phyloP scores from a whole-genome alignment of 805 yeast species.

The Wickerhamiella brachini region DNA sequence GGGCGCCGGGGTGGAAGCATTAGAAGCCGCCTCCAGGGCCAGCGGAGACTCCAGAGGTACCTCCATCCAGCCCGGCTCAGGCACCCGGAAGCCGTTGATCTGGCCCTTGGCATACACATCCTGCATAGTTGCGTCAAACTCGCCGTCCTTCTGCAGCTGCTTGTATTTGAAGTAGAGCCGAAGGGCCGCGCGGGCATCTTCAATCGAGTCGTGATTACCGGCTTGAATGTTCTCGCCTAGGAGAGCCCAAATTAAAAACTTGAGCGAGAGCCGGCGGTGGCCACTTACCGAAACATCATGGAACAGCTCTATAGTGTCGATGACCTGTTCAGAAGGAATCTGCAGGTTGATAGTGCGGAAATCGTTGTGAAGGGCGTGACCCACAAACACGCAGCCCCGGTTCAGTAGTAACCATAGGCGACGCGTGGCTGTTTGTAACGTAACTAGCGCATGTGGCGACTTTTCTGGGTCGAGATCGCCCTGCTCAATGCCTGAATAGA shows the following conservation, averaged over 20 bases:
- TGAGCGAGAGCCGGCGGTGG: constrained; percentile 67
- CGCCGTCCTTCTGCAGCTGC: constrained; percentile 44
- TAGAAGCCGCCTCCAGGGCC: no score
- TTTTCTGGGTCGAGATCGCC: constrained; percentile 69
- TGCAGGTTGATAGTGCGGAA: constrained; percentile 85
- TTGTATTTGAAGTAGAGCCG: constrained; percentile 57
- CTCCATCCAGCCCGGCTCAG: constrained; percentile 1
- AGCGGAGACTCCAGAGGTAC: no score
- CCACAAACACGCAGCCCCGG: constrained; percentile 82
- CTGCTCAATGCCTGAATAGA: constrained; percentile 83
- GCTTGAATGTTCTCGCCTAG: constrained; percentile 67
- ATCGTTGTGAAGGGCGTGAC: constrained; percentile 86
- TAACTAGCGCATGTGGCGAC: constrained; percentile 58
- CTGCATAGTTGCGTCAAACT: constrained; percentile 47
- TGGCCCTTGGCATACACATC: constrained; percentile 42
- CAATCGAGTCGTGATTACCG: constrained; percentile 94
- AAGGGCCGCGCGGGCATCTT: constrained; percentile 85
- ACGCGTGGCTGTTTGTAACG: constrained; percentile 71
- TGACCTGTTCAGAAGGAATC: constrained; percentile 71
- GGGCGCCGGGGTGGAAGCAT: no score
- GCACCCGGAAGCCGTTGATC: constrained; percentile 23
- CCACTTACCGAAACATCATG: constrained; percentile 46
- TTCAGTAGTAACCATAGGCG: constrained; percentile 82
- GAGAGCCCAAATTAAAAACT: constrained; percentile 72
- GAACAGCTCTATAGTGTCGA: constrained; percentile 77